Evolutionary conservation across 257 asterid genomes (phyloP), one percentile per base, ranked within the genome.

Genomic region (Striga asiatica): DNA sequence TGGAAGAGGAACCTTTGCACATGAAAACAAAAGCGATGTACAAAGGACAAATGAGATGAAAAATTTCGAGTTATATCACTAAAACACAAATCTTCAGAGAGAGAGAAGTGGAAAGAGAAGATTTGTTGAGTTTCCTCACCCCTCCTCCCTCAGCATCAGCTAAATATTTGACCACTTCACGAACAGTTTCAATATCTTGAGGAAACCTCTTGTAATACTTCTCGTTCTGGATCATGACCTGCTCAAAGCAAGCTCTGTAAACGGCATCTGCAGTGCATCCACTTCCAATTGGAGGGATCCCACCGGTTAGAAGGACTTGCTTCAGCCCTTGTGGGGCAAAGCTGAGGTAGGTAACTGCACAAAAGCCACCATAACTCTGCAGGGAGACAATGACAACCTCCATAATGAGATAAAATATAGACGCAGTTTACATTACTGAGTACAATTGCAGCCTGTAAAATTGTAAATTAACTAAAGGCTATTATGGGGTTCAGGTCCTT

Each of bases 361-460:
- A 84, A 75, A 91, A 91, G 23, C 98, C 98, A 50, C 98, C 98
- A 59, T 73, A 91, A 73, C 98, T 91, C 98, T 91, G 96, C 81
- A 74, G 24, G 58, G 24, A 70, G 28, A 38, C 42, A 49, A 65
- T 12, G 61, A 18, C 27, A 34, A 57, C 38, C 20, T 37, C 48
- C 64, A 65, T 31, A 37, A 22, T 27, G 53, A 45, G 51, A 56
- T 16, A 52, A 58, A 11, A 52, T 34, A 22, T 23, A 50, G 54
- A 24, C 34, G 39, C 8, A 43, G 28, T 28, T 56, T 59, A 45
- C 47, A 19, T 38, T 16, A 54, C 51, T 13, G 11, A 55, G 49
- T 22, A 54, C 23, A 14, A 5, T 24, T 14, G 71, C 57, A 58
- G 49, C 63, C 8, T 3, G 54, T 8, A 41, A 17, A 13, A 61